Percentiles rank a stretch among this genome's conserved stretches.
Conservation (phyloP, 1,139 yeast genomes). For the Arxiozyma bovina region DNA sequence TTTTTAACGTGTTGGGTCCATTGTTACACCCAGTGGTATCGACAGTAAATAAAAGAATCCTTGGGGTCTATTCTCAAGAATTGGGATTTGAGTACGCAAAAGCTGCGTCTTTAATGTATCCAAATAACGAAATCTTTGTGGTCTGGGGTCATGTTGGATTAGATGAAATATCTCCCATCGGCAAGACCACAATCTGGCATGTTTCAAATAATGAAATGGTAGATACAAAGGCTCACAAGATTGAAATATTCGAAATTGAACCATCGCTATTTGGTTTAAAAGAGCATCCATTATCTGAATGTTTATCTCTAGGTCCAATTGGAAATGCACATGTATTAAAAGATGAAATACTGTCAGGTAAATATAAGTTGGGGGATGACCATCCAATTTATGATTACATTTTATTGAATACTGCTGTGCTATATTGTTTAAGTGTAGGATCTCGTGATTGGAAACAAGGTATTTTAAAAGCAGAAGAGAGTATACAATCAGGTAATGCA, state of each 20-base stretch:
- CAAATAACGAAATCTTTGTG: conserved; percentile 51
- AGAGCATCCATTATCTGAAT: conserved; percentile 60
- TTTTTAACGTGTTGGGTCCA: conserved; percentile 90
- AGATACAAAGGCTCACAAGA: conserved; percentile 17
- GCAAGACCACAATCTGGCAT: conserved; percentile 72
- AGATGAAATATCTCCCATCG: conserved; percentile 89
- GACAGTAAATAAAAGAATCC: conserved; percentile 57
- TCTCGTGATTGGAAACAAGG: conserved; percentile 69
- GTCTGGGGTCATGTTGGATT: conserved; percentile 88
- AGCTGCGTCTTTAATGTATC: conserved; percentile 47
- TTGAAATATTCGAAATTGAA: conserved; percentile 36
- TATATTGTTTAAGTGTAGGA: conserved; percentile 68
- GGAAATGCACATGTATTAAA: conserved; percentile 65
- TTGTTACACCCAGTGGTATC: conserved; percentile 67
- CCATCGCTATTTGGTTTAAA: conserved; percentile 74
- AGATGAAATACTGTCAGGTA: conserved; percentile 46
- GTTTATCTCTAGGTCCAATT: conserved; percentile 76
- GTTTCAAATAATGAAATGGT: conserved; percentile 39
- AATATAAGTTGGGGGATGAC: conserved; percentile 37
- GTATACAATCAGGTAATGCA: conserved; percentile 64
- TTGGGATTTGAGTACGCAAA: conserved; percentile 79
- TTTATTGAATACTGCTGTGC: conserved; percentile 74
- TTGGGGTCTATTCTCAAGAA: conserved; percentile 77
- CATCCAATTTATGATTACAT: conserved; percentile 80
- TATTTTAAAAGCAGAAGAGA: conserved; percentile 58